These are phyloP conservation scores for Rhizopogon sp. DNA, from an alignment of 768 basidiomycete genomes.

Conservation along the genomic window DNA sequence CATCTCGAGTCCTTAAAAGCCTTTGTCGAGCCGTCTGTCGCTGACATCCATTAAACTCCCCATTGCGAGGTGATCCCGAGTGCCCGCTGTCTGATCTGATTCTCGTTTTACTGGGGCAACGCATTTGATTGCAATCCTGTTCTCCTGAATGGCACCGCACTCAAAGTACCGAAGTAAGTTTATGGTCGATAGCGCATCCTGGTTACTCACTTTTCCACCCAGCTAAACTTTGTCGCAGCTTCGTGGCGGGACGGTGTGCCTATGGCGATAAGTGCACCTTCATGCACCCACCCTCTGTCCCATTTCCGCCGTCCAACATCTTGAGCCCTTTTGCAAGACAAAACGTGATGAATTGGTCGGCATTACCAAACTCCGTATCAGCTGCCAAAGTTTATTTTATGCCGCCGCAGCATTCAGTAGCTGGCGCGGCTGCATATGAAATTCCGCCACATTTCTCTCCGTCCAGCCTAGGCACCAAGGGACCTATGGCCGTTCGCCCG, in stretches of 20 bases:
- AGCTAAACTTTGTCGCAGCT: conserved; percentile 36
- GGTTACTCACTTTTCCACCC: conserved; percentile 6
- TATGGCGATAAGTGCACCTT: conserved; percentile 35
- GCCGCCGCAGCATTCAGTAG: not conserved
- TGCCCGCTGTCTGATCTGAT: conserved; percentile 1
- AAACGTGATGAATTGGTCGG: conserved; percentile 11
- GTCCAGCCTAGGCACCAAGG: not conserved
- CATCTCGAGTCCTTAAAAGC: conserved; percentile 27
- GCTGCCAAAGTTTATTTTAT: conserved; percentile 6
- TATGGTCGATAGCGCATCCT: not conserved
- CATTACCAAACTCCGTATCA: conserved; percentile 6
- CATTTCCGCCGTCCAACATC: conserved; percentile 8
- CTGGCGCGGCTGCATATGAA: not conserved
- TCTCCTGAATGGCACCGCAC: conserved; percentile 8
- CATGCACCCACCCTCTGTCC: conserved; percentile 23
- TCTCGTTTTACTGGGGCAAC: not conserved
- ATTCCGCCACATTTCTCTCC: not conserved
- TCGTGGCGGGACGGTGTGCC: conserved; percentile 29
- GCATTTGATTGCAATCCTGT: not conserved
- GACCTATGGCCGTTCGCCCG: conserved; percentile 6
- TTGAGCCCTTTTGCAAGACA: conserved; percentile 13
- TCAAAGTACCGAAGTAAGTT: conserved; percentile 29
- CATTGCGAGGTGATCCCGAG: too few species aligned
- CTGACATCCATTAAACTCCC: conserved; percentile 7
- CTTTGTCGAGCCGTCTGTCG: conserved; percentile 14